These are phyloP conservation scores for Coprinellus micaceus DNA, from an alignment of 768 basidiomycete genomes.

Conservation along the genomic window DNA sequence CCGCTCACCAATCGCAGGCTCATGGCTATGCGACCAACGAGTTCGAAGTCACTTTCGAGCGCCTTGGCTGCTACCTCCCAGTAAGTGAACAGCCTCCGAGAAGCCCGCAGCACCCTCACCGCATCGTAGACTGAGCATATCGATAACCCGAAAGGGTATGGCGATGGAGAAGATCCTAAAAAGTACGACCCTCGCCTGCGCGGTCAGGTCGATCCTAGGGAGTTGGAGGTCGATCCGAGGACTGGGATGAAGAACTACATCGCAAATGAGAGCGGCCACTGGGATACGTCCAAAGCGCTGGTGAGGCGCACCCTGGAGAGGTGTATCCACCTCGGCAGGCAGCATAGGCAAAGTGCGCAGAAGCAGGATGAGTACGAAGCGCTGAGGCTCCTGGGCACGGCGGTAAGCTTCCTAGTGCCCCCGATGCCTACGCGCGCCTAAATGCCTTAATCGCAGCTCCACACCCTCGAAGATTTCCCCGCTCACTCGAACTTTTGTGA, in stretches of 20 bases:
- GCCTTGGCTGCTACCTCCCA: constrained; percentile 82
- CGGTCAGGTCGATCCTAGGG: constrained; percentile 80
- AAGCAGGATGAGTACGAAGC: constrained; percentile 76
- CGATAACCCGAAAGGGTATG: constrained; percentile 91
- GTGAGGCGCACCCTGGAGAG: constrained; percentile 68
- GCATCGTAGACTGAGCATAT: constrained; percentile 72
- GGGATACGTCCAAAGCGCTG: constrained; percentile 85
- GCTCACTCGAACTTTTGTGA: constrained; percentile 93
- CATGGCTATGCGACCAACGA: constrained; percentile 79
- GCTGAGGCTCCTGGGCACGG: constrained; percentile 74
- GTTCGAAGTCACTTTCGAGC: constrained; percentile 81
- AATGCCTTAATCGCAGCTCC: constrained; percentile 41
- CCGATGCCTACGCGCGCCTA: not conserved
- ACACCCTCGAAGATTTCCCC: constrained; percentile 82
- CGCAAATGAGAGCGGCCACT: constrained; percentile 74
- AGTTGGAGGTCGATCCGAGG: constrained; percentile 78
- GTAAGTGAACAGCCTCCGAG: constrained; percentile 30
- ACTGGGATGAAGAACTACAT: constrained; percentile 98
- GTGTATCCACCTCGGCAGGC: constrained; percentile 78
- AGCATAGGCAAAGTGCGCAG: constrained; percentile 50
- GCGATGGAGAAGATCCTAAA: constrained; percentile 77
- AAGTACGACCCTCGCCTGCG: constrained; percentile 73
- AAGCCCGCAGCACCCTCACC: not conserved
- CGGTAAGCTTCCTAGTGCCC: constrained; percentile 37
- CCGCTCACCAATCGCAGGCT: constrained; percentile 40